Conservation (phyloP, 179 eudicot genomes). For the Vitellaria paradoxa region DNA sequence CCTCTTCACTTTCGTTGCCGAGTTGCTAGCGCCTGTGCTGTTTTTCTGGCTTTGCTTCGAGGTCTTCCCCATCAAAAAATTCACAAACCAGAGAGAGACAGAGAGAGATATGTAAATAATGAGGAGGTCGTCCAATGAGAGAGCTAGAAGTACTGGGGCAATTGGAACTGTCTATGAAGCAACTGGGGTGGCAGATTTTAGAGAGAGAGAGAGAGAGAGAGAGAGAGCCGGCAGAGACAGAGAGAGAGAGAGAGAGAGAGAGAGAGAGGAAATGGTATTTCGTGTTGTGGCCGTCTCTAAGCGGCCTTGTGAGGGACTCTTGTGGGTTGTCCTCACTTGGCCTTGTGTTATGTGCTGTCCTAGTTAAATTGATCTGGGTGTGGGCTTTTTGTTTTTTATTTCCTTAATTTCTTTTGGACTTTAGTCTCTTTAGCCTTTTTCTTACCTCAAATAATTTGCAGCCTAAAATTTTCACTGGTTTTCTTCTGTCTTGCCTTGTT, state of each 20-base stretch:
- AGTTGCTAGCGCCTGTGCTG: conserved; percentile 12
- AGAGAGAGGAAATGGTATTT: background rate
- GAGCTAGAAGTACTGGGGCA: background rate
- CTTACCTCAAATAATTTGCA: no score
- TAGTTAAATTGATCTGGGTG: background rate
- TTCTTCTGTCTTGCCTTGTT: no score
- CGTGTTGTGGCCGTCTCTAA: conserved; percentile 12
- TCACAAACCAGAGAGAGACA: background rate
- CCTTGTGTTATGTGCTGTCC: background rate
- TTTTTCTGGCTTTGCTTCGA: conserved; percentile 25
- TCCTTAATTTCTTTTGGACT: background rate
- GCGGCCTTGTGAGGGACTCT: conserved; percentile 13
- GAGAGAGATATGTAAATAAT: background rate
- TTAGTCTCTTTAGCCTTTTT: no score
- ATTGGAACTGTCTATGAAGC: background rate
- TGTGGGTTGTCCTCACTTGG: background rate
- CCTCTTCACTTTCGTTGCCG: conserved; percentile 33
- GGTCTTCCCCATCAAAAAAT: conserved; percentile 30
- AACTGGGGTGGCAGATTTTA: background rate
- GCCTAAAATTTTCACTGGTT: no score
- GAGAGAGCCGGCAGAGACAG: conserved; percentile 18
- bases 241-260: background rate
- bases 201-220: conserved; percentile 8
- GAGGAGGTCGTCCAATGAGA: conserved; percentile 1
- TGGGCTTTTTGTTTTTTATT: background rate